Conservation (phyloP, 805 yeast genomes). For the Sugiyamaella mastotermitis region DNA sequence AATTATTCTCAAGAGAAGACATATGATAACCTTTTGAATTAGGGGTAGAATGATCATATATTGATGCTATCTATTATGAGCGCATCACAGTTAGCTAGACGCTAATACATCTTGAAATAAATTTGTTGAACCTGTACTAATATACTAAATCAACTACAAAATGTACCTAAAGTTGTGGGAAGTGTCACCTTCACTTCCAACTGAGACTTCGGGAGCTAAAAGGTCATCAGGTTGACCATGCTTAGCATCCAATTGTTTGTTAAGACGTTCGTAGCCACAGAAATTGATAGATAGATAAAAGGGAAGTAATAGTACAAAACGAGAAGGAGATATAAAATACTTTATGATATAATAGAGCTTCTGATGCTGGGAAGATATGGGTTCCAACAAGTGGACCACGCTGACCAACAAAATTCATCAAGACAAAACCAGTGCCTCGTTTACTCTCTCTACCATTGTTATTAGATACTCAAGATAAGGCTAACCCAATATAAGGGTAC, state of each 20-base stretch:
- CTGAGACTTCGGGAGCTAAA: constrained; percentile 1
- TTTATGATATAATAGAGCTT: constrained; percentile 21
- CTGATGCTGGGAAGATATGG: constrained; percentile 22
- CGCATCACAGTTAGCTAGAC: too few species aligned
- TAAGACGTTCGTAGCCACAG: constrained; percentile 8
- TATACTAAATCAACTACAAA: too few species aligned
- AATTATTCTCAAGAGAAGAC: too few species aligned
- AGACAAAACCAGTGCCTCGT: constrained; percentile 26
- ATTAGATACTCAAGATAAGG: constrained; percentile 25
- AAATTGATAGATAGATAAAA: too few species aligned
- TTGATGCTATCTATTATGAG: too few species aligned
- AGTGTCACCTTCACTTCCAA: constrained; percentile 10
- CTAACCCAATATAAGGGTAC: constrained; percentile 23
- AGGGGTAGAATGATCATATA: too few species aligned
- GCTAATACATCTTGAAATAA: too few species aligned
- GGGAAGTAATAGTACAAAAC: constrained; percentile 16
- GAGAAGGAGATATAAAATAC: constrained; percentile 23
- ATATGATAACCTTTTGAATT: too few species aligned
- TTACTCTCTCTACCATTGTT: constrained; percentile 26
- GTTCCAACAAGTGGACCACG: constrained; percentile 31
- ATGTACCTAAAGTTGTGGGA: constrained; percentile 16
- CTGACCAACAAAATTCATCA: constrained; percentile 28
- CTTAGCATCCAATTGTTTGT: constrained; percentile 17
- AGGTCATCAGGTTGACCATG: constrained; percentile 16
- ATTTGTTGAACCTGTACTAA: too few species aligned